Base-by-base conservation (phyloP, 192 early-diverging fungal species). In the Mortierella alpina region DNA sequence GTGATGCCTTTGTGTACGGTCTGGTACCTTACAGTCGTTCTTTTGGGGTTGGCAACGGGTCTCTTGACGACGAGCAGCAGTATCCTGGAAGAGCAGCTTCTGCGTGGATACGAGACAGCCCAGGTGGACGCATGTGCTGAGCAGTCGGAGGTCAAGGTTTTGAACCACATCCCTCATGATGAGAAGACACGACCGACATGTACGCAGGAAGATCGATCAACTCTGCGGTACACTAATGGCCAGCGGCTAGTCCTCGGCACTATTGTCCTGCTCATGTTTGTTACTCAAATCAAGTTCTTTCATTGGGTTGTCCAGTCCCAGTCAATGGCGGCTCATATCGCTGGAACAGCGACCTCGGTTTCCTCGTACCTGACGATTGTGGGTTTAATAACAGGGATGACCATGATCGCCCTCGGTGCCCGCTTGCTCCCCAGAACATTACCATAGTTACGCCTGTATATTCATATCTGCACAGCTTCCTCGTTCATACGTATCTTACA, bases 241-340 rank as follows among this genome's bases (percentile, higher is more conserved):
- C 66, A 76, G 51, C 22, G 42, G 2, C 11, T 51, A 2, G 15
- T 18, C 9, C 45, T 76, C 39, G 42, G 39, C 13, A 9, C 8
- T 1, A 31, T 76, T 31, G 59, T 76, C 18, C n/a, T 76, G 45
- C 31, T 15, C 0, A 41, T 77, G 39, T 64, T 70, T 44, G n/a
- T 58, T 8, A 45, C 12, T 39, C 67, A 77, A 62, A 71, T 79
- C 68, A 66, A 55, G 51, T 22, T 79, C 11, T 79, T 71, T 69
- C 58, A 67, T 2, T 79, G 75, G 75, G 60, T 79, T 10, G 45
- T 71, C 5, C 63, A 51, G 18, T 23, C 58, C 22, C 68, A 67
- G 47, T 56, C 60, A 14, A 23, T 54, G 56, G 48, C 14, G 17
- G 17, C 54, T 0, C 39, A 60, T 17, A 31, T 51, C 9, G 49